Evolutionary conservation across 2,329 filamentous ascomycete genomes (phyloP), one percentile per base, ranked within the genome.

Genomic region (Tympanopsis confertula): DNA sequence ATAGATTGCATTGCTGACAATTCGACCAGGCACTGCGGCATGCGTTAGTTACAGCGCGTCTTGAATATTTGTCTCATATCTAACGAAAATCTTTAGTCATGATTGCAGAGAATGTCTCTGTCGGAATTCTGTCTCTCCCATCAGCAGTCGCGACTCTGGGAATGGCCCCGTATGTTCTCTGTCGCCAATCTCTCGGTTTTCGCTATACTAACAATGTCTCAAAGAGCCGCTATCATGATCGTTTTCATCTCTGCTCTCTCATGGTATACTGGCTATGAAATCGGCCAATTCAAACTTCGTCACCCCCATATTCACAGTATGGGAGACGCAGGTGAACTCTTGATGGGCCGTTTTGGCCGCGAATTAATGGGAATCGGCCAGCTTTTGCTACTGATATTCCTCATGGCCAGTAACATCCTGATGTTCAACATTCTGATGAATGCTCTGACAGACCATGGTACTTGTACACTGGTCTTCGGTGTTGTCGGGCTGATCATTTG

Each of bases 301-400:
- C 15, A 13, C 30, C 30, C 30, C 30, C 10, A 33, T 10, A 18
- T 33, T 18, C 30, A 33, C 30, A 13, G 12, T 15, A 33, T 33
- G 30, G 30, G 30, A 33, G 30, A 33, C 17, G 30, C 30, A 7
- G 30, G 30, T 7, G 30, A 33, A 15, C 30, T 33, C 12, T 18
- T 33, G 30, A 33, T 33, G 30, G 30, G 30, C 30, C 30, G 30
- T 7, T 33, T 33, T 17, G 30, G 30, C 12, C 30, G 30, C 30
- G 30, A 33, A 18, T 33, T 33, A 10, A 7, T 33, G 12, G 30
- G 30, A 13, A 33, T 33, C 30, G 30, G 30, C 15, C 30, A 33
- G 30, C 30, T 33, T 15, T 18, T 33, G 30, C 17, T 33, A 7
- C 17, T 33, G 15, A 33, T 33, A 7, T 33, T 33, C 15, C 30